Evolutionary conservation across 1,284 basidiomycete genomes (phyloP).

Genomic region (Porphyrellus sp.): DNA sequence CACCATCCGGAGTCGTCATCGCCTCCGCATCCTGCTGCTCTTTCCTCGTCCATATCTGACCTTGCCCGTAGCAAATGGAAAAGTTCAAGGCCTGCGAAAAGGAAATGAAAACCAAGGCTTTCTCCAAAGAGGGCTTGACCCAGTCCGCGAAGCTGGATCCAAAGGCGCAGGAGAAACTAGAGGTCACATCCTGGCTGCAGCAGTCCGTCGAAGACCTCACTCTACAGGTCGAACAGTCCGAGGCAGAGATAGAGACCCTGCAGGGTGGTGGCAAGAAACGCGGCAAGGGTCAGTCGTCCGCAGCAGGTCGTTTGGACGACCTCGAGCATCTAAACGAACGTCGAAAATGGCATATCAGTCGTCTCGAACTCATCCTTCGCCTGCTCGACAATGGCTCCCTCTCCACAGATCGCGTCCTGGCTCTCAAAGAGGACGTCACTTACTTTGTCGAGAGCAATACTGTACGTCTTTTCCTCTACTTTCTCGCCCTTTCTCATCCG

Average conservation of each 20-base stretch:
- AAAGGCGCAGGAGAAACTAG: slow-evolving; percentile 94
- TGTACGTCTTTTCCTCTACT: slow-evolving; percentile 50
- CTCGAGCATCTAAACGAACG: slow-evolving; percentile 92
- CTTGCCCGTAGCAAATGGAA: slow-evolving; percentile 90
- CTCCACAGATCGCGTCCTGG: slow-evolving; percentile 75
- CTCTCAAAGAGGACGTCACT: slow-evolving; percentile 90
- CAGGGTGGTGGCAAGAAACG: slow-evolving; percentile 84
- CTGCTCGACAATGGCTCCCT: slow-evolving; percentile 94
- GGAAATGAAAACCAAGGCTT: slow-evolving; percentile 99
- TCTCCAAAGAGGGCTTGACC: slow-evolving; percentile 97
- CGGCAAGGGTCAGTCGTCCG: slow-evolving; percentile 59
- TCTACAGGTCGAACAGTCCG: slow-evolving; percentile 90
- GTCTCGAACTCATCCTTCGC: slow-evolving; percentile 91
- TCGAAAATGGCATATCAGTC: slow-evolving; percentile 91
- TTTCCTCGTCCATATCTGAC: slow-evolving; percentile 1
- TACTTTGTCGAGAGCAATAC: slow-evolving; percentile 98
- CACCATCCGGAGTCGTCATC: slow-evolving; percentile 2
- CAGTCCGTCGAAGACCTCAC: slow-evolving; percentile 88
- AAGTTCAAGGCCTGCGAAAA: slow-evolving; percentile 99
- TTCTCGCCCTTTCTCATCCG: slow-evolving; percentile 20
- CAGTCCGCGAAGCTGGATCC: slow-evolving; percentile 94
- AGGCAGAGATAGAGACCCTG: slow-evolving; percentile 93
- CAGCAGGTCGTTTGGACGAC: slow-evolving; percentile 74
- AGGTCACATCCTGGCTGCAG: slow-evolving; percentile 85
- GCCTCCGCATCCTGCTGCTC: not conserved